A percentile compares a stretch with the other conserved stretches of the same genome.
Conservation (phyloP, 352 stramenopile genomes). For the Phytophthora capsici region DNA sequence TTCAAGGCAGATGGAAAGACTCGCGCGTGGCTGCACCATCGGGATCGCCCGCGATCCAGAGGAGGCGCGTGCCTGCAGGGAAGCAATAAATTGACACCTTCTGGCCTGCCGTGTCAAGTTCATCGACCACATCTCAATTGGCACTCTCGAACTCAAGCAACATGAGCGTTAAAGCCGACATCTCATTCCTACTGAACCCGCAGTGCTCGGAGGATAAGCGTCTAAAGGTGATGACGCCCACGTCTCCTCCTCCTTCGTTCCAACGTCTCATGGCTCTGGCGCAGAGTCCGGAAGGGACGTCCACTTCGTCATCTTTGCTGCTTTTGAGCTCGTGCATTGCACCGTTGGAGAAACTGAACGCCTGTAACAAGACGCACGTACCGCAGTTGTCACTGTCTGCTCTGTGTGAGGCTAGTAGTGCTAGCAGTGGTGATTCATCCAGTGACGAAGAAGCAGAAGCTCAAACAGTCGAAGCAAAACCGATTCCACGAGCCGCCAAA, state of each 20-base stretch:
- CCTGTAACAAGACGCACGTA: constrained; percentile 11
- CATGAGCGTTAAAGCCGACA: constrained; percentile 43
- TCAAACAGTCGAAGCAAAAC: neutral
- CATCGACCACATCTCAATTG: constrained; percentile 19
- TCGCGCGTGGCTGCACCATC: constrained; percentile 30
- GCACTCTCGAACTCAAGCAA: constrained; percentile 9
- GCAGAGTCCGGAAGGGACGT: constrained; percentile 15
- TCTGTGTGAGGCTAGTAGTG: constrained; percentile 22
- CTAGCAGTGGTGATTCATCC: constrained; percentile 22
- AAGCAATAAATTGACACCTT: constrained; percentile 11
- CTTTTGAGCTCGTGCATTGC: constrained; percentile 40
- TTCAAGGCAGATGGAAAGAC: constrained; percentile 3
- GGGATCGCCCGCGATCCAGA: constrained; percentile 20
- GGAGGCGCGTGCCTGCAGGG: constrained; percentile 19
- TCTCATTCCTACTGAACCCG: constrained; percentile 52
- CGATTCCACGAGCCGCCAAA: neutral
- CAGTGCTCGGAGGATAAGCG: constrained; percentile 2
- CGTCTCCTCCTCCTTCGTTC: constrained; percentile 25
- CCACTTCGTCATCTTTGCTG: constrained; percentile 25
- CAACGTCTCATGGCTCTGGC: constrained; percentile 17
- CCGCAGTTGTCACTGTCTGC: constrained; percentile 15
- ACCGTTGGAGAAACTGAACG: constrained; percentile 34
- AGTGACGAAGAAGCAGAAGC: constrained; percentile 25
- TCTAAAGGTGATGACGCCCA: constrained; percentile 7
- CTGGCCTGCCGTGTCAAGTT: constrained; percentile 1